These are phyloP conservation scores for Colletotrichum sidae DNA, from an alignment of 2,329 filamentous ascomycete species.

Conservation along the genomic window DNA sequence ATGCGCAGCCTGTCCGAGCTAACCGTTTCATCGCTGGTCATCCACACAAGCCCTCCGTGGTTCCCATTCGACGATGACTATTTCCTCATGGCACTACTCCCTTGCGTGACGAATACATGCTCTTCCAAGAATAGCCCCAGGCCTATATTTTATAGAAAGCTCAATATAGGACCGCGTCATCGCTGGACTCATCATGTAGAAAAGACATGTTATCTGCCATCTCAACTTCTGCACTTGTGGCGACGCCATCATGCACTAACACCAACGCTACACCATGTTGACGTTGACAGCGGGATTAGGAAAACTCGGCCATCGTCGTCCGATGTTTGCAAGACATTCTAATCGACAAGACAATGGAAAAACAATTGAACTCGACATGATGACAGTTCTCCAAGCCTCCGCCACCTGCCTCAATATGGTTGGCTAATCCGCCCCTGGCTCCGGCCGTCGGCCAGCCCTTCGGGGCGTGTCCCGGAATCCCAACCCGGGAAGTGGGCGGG, in stretches of 20 bases:
- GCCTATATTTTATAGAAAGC: neutral
- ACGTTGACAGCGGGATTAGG: slow-evolving; percentile 9
- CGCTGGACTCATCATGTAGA: slow-evolving; percentile 1
- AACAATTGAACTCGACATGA: neutral
- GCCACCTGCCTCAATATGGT: slow-evolving; percentile 22
- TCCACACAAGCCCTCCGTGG: slow-evolving; percentile 11
- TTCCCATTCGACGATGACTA: slow-evolving; percentile 4
- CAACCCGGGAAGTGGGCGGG: slow-evolving; percentile 34
- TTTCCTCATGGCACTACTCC: neutral
- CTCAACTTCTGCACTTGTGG: neutral
- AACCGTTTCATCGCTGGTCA: slow-evolving; percentile 23
- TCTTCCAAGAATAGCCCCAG: slow-evolving; percentile 25
- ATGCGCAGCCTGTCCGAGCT: slow-evolving; percentile 29
- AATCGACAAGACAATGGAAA: slow-evolving; percentile 23
- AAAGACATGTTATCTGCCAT: slow-evolving; percentile 8
- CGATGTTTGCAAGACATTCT: slow-evolving; percentile 3
- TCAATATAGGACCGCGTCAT: slow-evolving; percentile 24
- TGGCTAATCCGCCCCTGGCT: slow-evolving; percentile 17
- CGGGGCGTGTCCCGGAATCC: slow-evolving; percentile 23
- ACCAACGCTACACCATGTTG: neutral
- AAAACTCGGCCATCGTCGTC: slow-evolving; percentile 20
- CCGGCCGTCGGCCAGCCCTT: slow-evolving; percentile 21
- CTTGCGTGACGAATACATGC: slow-evolving; percentile 26
- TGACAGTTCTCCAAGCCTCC: neutral
- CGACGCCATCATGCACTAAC: slow-evolving; percentile 9